Base-by-base conservation (phyloP, 1,139 yeast genomes). In the Hanseniaspora sp. region DNA sequence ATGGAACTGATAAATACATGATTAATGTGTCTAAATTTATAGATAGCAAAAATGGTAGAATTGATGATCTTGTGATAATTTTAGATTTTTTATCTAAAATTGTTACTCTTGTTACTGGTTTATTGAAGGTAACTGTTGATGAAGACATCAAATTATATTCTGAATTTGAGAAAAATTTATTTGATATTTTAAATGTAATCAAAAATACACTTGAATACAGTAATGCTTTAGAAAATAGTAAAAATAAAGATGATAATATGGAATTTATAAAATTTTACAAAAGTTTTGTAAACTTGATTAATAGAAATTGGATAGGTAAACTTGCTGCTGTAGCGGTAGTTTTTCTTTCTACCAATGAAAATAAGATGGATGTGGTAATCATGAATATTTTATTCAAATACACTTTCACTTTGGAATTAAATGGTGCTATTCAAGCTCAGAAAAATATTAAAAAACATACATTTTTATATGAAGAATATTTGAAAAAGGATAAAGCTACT, bases 21-120 rank as follows among this genome's bases (percentile, higher is more conserved):
- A 15, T 43, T n/a, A 9, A 30, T 15, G 9, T 43, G 12, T n/a
- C 13, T 7, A 30, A n/a, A 6, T 43, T 43, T 30, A 23, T 23
- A 30, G 28, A 43, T 15, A 30, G 5, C 13, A 43, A 43, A 17
- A 28, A 13, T 13, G 46, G 46, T 15, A n/a, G 34, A 30, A 31
- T 30, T 30, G 37, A 31, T 43, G n/a, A 11, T 30, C 37, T 43
- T 15, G 39, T 51, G 7, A 33, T 39, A 3, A 12, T 51, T 15
- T 33, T 51, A 17, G 48, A 51, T 13, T n/a, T 15, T 28, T 28
- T 45, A 8, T 51, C 54, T 11, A 38, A 35, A 2, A 44, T 51
- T 7, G 23, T 45, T 2, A 42, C 48, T 13, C 17, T 39, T n/a
- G 8, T 31, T 8, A 15, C 28, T 31, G 17, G 9, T 2, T 15